These are phyloP conservation scores for Leccinum imitatum DNA, from an alignment of 768 basidiomycete species.

Conservation along the genomic window DNA sequence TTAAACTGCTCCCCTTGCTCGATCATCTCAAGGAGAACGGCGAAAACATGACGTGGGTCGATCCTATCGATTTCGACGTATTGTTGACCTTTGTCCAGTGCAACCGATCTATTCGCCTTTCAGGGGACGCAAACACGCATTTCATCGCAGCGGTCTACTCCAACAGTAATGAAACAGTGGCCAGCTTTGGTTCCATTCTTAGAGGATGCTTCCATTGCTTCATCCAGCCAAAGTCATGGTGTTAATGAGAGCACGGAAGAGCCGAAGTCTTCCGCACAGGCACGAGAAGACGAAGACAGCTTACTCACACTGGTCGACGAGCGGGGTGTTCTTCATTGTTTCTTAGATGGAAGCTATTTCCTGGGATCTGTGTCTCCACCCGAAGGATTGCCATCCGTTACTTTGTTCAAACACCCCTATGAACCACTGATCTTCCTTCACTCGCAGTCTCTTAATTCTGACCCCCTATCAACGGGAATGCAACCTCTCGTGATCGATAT, in stretches of 20 bases:
- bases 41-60: slow-evolving; percentile 61
- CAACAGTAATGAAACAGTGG: slow-evolving; percentile 66
- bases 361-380: slow-evolving; percentile 50
- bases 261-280: slow-evolving; percentile 24
- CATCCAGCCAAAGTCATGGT: slow-evolving; percentile 38
- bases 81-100: slow-evolving; percentile 43
- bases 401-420: slow-evolving; percentile 43
- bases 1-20: slow-evolving; percentile 67
- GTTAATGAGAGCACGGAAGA: slow-evolving; percentile 27
- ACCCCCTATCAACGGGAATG: slow-evolving; percentile 26
- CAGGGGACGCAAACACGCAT: slow-evolving; percentile 62
- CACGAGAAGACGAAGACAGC: slow-evolving; percentile 57
- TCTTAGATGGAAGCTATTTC: slow-evolving; percentile 75
- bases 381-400: slow-evolving; percentile 34
- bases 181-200: slow-evolving; percentile 60
- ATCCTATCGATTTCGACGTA: slow-evolving; percentile 7
- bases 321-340: slow-evolving; percentile 57
- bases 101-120: slow-evolving; percentile 79
- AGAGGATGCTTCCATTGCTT: slow-evolving; percentile 59
- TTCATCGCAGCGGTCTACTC: slow-evolving; percentile 44
- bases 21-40: slow-evolving; percentile 69
- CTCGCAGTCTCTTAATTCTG: slow-evolving; percentile 32
- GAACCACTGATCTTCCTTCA: slow-evolving; percentile 52
- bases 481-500: slow-evolving; percentile 50
- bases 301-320: slow-evolving; percentile 62